phyloP scores from a whole-genome alignment of 306 rosid species.

The Rosa chinensis region DNA sequence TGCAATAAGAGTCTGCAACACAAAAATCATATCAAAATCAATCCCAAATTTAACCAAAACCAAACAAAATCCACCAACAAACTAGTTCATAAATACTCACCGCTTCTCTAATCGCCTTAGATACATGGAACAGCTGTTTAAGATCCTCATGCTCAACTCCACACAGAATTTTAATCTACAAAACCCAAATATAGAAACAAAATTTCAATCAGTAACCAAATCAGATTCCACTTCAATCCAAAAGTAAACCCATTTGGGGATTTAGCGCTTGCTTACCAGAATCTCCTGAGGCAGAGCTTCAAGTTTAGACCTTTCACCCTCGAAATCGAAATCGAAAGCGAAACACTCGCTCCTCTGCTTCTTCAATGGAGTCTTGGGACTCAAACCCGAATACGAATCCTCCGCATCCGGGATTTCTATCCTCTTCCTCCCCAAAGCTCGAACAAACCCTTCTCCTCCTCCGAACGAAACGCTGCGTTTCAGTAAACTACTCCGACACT shows the following conservation, averaged over 20 bases:
- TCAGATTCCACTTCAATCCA: background rate
- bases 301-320: slow-evolving; percentile 32
- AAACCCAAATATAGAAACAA: background rate
- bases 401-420: slow-evolving; percentile 37
- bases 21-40: slow-evolving; percentile 20
- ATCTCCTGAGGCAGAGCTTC: slow-evolving; percentile 70
- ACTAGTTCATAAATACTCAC: slow-evolving; percentile 35
- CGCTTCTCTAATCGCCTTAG: slow-evolving; percentile 57
- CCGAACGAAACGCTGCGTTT: slow-evolving; percentile 22
- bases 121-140: slow-evolving; percentile 59
- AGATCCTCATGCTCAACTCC: slow-evolving; percentile 79
- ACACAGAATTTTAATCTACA: slow-evolving; percentile 56
- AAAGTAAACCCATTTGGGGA: too few species aligned
- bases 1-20: slow-evolving; percentile 53
- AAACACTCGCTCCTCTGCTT: slow-evolving; percentile 36
- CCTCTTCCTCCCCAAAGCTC: slow-evolving; percentile 59
- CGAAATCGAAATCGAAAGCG: slow-evolving; percentile 7
- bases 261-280: slow-evolving; percentile 39
- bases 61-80: background rate
- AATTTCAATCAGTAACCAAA: background rate
- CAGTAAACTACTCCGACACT: slow-evolving; percentile 20
- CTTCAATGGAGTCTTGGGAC: slow-evolving; percentile 46
- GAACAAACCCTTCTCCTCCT: slow-evolving; percentile 33
- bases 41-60: background rate
- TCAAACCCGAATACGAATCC: slow-evolving; percentile 17